Conservation (phyloP, 1,284 basidiomycete genomes). For the Apiotrichum mycotoxinovorans region DNA sequence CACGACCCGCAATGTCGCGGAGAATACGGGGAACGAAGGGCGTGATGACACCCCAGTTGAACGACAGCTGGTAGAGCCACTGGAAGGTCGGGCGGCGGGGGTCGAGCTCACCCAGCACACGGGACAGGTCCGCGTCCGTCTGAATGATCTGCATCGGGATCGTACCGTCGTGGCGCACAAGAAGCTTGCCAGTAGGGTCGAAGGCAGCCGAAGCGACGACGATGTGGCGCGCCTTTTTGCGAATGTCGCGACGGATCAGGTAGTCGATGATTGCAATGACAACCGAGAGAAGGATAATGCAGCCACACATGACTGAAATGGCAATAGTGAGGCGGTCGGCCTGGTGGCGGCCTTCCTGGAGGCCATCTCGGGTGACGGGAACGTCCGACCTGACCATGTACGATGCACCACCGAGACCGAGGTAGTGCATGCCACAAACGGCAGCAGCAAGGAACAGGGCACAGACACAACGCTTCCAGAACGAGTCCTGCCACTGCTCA, state of each 20-base stretch:
- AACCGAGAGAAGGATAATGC: slow-evolving; percentile 51
- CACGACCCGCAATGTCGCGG: slow-evolving; percentile 26
- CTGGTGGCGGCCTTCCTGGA: slow-evolving; percentile 7
- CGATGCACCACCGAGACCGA: slow-evolving; percentile 52
- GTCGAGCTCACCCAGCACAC: slow-evolving; percentile 52
- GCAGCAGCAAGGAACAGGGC: slow-evolving; percentile 50
- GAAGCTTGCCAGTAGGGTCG: slow-evolving; percentile 52
- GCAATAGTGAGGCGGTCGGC: slow-evolving; percentile 47
- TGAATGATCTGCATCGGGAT: slow-evolving; percentile 55
- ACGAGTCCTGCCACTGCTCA: slow-evolving; percentile 54
- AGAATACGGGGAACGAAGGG: slow-evolving; percentile 52
- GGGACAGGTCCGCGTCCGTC: slow-evolving; percentile 51
- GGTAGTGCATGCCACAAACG: slow-evolving; percentile 56
- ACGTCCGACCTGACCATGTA: slow-evolving; percentile 41
- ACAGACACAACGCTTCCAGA: slow-evolving; percentile 53
- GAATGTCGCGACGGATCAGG: slow-evolving; percentile 44
- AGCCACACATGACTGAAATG: slow-evolving; percentile 54
- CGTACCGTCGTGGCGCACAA: slow-evolving; percentile 54
- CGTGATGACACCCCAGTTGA: slow-evolving; percentile 53
- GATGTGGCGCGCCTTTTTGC: slow-evolving; percentile 52
- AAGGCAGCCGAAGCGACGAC: slow-evolving; percentile 54
- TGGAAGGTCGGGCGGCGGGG: slow-evolving; percentile 54
- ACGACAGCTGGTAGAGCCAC: slow-evolving; percentile 55
- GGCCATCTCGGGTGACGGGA: neutral
- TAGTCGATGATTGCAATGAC: slow-evolving; percentile 50